Conservation (phyloP, 176 grass and related monocot genomes). For the Oryza nivara region DNA sequence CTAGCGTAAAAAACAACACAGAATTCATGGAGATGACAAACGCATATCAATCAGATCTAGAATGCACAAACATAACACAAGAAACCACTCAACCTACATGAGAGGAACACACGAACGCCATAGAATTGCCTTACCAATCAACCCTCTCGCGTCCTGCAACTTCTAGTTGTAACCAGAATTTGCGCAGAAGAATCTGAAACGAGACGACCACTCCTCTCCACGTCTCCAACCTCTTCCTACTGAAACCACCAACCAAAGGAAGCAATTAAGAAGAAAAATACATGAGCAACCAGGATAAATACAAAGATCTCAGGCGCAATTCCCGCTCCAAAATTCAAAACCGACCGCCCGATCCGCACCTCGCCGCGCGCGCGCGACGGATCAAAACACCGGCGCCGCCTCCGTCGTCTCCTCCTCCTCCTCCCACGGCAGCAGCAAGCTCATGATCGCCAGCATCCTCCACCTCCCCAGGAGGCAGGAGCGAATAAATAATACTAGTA, state of each 20-base stretch:
- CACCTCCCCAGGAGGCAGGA: too few species aligned
- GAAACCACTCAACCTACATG: background rate
- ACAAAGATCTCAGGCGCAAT: background rate
- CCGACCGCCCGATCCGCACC: background rate
- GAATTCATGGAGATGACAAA: background rate
- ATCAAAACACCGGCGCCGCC: background rate
- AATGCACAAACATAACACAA: conserved; percentile 11
- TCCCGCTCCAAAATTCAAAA: background rate
- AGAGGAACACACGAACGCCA: background rate
- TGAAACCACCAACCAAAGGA: background rate
- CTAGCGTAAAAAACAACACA: background rate
- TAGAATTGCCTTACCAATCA: conserved; percentile 11
- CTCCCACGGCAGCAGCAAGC: background rate
- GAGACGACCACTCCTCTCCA: background rate
- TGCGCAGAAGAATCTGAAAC: background rate
- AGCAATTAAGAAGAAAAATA: background rate
- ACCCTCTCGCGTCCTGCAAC: background rate
- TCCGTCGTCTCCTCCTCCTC: too few species aligned
- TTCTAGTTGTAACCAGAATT: background rate
- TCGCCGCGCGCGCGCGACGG: background rate
- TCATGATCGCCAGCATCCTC: background rate
- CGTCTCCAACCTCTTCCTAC: background rate
- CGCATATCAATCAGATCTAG: conserved; percentile 4
- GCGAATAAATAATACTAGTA: conserved; percentile 2
- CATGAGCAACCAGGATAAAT: background rate